These are phyloP conservation scores for Hibiscus trionum DNA, from an alignment of 345 rosid species.

Conservation along the genomic window DNA sequence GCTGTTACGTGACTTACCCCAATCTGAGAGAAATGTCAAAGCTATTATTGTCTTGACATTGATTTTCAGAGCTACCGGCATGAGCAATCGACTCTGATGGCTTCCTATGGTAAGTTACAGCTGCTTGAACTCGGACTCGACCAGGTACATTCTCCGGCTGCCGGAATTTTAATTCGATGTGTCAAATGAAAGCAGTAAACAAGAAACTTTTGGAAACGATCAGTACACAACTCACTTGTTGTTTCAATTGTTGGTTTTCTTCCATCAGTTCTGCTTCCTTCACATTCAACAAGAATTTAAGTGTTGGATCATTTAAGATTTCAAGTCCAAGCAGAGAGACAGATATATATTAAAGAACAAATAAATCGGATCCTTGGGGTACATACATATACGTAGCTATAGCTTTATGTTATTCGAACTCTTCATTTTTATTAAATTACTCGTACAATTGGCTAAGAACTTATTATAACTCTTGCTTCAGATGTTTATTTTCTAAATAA, in stretches of 20 bases:
- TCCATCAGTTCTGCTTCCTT: constrained; percentile 22
- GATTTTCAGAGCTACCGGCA: constrained; percentile 7
- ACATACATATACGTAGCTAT: neutral
- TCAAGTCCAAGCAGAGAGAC: neutral
- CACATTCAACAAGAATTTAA: neutral
- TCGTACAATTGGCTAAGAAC: no score
- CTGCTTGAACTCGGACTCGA: neutral
- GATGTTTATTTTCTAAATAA: no score
- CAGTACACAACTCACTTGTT: constrained; percentile 12
- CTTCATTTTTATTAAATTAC: neutral
- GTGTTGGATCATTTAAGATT: neutral
- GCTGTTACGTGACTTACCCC: constrained; percentile 19
- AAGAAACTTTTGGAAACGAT: neutral
- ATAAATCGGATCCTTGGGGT: neutral
- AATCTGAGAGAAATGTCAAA: constrained; percentile 21
- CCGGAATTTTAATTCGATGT: neutral
- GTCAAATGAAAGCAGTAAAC: neutral
- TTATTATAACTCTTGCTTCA: no score
- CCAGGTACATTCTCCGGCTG: constrained; percentile 7
- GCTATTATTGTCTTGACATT: constrained; percentile 10
- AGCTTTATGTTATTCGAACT: neutral
- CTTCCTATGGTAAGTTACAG: constrained; percentile 5
- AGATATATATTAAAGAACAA: neutral
- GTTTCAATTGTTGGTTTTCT: constrained; percentile 25
- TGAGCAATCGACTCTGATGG: constrained; percentile 16